phyloP scores from a whole-genome alignment of 2,329 filamentous ascomycete species.

The Rhynchosporium graminicola region DNA sequence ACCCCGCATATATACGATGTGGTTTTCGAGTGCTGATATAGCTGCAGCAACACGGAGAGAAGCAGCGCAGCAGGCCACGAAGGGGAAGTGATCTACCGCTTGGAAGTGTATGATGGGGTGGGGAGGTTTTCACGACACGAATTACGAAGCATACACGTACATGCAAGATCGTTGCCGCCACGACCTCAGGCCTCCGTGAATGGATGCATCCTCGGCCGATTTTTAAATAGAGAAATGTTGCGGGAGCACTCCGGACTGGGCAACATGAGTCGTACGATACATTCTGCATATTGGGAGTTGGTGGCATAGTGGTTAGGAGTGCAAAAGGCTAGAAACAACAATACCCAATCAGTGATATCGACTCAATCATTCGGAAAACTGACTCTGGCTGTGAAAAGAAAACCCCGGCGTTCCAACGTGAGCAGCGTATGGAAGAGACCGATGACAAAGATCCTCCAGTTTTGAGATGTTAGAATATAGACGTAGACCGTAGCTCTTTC shows the following conservation, averaged over 20 bases:
- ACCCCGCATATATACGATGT: neutral
- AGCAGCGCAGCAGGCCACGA: conserved; percentile 51
- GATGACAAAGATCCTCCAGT: too few species aligned
- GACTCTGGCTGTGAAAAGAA: neutral
- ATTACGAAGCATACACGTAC: conserved; percentile 5
- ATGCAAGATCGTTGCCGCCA: neutral
- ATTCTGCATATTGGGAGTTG: conserved; percentile 6
- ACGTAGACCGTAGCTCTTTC: too few species aligned
- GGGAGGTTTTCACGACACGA: neutral
- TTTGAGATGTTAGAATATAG: too few species aligned
- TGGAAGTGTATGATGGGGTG: neutral
- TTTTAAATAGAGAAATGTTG: neutral
- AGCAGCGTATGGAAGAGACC: too few species aligned
- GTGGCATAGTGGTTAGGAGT: conserved; percentile 5
- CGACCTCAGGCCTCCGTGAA: too few species aligned
- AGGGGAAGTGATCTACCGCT: conserved; percentile 45
- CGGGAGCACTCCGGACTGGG: neutral
- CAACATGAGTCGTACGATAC: neutral
- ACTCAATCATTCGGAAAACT: neutral
- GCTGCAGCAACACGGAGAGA: conserved; percentile 42
- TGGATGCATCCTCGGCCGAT: neutral
- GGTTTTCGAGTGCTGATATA: conserved; percentile 21
- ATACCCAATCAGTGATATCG: conserved; percentile 16
- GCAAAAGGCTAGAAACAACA: conserved; percentile 19
- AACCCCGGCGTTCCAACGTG: too few species aligned